phyloP scores from a whole-genome alignment of 345 rosid species.

The Syzygium jambos region DNA sequence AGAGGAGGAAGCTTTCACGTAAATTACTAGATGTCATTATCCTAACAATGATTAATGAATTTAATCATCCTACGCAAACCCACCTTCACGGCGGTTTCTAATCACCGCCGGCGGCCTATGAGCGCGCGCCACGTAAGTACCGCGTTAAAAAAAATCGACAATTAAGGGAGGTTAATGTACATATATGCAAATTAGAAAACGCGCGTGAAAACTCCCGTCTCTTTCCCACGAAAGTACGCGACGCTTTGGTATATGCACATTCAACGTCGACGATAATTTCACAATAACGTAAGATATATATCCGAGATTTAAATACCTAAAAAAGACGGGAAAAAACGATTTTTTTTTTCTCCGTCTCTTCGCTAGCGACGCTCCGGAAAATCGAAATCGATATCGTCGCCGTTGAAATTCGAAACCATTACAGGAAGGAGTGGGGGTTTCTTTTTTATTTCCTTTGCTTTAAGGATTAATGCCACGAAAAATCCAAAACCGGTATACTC shows the following conservation, averaged over 20 bases:
- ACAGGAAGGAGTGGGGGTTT: not conserved
- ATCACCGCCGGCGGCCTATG: not conserved
- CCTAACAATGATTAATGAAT: not conserved
- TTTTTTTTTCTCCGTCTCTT: not conserved
- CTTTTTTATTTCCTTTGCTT: not conserved
- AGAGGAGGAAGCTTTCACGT: not conserved
- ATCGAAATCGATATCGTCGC: not conserved
- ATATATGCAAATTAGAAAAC: not conserved
- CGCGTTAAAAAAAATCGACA: not conserved
- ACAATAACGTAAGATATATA: fast-evolving
- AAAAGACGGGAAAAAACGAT: not conserved
- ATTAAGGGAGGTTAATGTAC: not conserved
- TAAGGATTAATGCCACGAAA: not conserved
- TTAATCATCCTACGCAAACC: not conserved
- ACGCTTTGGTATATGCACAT: fast-evolving
- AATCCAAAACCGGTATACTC: too few relatives aligned
- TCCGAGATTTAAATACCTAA: not conserved
- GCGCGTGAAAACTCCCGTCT: not conserved
- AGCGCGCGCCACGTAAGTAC: not conserved
- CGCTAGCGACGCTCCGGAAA: not conserved
- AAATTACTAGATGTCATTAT: not conserved
- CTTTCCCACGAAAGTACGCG: not conserved
- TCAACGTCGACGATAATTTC: not conserved
- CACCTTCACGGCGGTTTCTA: not conserved
- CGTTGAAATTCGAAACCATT: not conserved